phyloP scores from a whole-genome alignment of 2,329 filamentous ascomycete genomes.

The Cordyceps tenuipes region DNA sequence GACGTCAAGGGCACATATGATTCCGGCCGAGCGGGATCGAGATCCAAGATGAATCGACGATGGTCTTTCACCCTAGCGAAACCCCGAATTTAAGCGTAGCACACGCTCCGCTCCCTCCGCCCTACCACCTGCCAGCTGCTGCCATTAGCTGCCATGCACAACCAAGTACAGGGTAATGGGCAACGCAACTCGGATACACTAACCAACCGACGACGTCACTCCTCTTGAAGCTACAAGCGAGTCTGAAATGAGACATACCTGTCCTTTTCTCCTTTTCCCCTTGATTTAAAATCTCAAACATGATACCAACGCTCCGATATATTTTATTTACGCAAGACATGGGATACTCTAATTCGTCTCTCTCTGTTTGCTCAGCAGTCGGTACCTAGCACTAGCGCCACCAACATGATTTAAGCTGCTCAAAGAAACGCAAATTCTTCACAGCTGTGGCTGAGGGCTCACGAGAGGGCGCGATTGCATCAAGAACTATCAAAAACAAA shows the following conservation, averaged over 20 bases:
- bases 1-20: slow-evolving; percentile 10
- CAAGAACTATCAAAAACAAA: too few relatives aligned
- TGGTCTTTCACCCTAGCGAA: neutral
- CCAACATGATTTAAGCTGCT: slow-evolving; percentile 22
- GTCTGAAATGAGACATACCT: neutral
- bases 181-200: neutral
- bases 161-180: neutral
- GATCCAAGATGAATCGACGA: neutral
- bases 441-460: neutral
- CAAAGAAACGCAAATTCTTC: slow-evolving; percentile 27
- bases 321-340: neutral
- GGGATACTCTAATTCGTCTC: neutral
- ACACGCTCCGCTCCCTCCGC: neutral
- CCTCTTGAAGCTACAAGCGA: neutral
- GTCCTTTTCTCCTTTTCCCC: neutral
- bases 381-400: neutral
- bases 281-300: neutral
- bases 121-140: too few relatives aligned
- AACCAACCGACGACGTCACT: neutral
- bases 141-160: too few relatives aligned
- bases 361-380: neutral
- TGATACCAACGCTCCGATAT: neutral
- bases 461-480: neutral
- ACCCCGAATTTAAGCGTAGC: neutral
- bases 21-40: neutral